Conservation (phyloP, 1,284 basidiomycete genomes). For the Chondrostereum purpureum region DNA sequence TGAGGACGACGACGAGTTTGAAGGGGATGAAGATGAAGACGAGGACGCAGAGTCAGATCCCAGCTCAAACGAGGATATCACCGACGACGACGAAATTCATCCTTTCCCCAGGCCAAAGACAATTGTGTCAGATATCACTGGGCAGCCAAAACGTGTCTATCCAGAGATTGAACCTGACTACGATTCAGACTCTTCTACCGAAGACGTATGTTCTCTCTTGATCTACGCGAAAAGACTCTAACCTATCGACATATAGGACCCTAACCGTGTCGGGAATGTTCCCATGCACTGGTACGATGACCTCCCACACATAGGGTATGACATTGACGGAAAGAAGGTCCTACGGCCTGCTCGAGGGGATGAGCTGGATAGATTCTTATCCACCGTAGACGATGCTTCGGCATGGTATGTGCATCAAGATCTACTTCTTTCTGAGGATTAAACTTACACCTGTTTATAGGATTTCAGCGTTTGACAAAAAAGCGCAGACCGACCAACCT, state of each 20-base stretch:
- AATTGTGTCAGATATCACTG: conserved; percentile 77
- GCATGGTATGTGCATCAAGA: conserved; percentile 59
- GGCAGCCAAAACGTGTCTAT: conserved; percentile 84
- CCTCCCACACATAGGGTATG: conserved; percentile 98
- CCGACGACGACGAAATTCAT: conserved; percentile 30
- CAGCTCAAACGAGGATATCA: conserved; percentile 28
- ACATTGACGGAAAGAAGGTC: conserved; percentile 92
- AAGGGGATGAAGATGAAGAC: conserved; percentile 31
- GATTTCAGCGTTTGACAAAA: conserved; percentile 92
- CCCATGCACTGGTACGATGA: conserved; percentile 99
- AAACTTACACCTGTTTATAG: conserved; percentile 30
- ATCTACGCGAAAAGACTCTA: conserved; percentile 10
- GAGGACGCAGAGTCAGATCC: conserved; percentile 30
- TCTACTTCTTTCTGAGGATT: conserved; percentile 5
- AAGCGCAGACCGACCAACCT: conserved; percentile 79
- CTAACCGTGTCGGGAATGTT: conserved; percentile 92
- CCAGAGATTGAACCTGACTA: conserved; percentile 95
- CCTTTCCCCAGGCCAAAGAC: conserved; percentile 64
- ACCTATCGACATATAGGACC: conserved; percentile 46
- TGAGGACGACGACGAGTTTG: conserved; percentile 29
- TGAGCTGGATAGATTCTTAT: conserved; percentile 95
- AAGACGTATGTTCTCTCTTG: conserved; percentile 62
- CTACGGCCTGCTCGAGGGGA: conserved; percentile 93
- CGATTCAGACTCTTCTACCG: conserved; percentile 94
- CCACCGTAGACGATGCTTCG: conserved; percentile 88